Percentiles rank a stretch among this genome's conserved stretches.
These are phyloP conservation scores for Fusarium sp. DNA, from an alignment of 2,329 filamentous ascomycete species.

Conservation along the genomic window DNA sequence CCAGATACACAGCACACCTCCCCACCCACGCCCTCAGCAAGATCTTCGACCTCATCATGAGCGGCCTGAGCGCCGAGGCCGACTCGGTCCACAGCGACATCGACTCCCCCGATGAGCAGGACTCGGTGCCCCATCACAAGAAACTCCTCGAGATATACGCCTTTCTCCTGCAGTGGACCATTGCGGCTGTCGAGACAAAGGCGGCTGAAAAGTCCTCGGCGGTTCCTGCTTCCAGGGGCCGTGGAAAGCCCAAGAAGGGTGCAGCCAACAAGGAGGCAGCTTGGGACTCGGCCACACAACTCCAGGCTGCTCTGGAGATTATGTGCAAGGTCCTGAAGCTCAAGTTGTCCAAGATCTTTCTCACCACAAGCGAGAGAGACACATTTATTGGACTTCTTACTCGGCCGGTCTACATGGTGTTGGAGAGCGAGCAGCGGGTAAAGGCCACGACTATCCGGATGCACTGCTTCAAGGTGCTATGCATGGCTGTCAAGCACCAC, in stretches of 20 bases:
- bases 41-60: slow-evolving; percentile 90
- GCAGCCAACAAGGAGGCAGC: slow-evolving; percentile 82
- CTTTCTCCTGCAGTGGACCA: slow-evolving; percentile 94
- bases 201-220: slow-evolving; percentile 86
- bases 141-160: slow-evolving; percentile 92
- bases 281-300: slow-evolving; percentile 91
- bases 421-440: slow-evolving; percentile 93
- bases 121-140: slow-evolving; percentile 87
- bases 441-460: slow-evolving; percentile 92
- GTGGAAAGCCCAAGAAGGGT: slow-evolving; percentile 83
- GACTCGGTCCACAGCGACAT: slow-evolving; percentile 88
- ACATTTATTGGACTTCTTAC: slow-evolving; percentile 95
- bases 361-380: slow-evolving; percentile 96
- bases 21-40: slow-evolving; percentile 89
- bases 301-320: slow-evolving; percentile 88
- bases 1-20: slow-evolving; percentile 84
- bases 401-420: slow-evolving; percentile 89
- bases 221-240: slow-evolving; percentile 75
- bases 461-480: slow-evolving; percentile 97
- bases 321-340: slow-evolving; percentile 97
- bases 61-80: slow-evolving; percentile 85
- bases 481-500: slow-evolving; percentile 96
- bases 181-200: slow-evolving; percentile 93
- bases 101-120: slow-evolving; percentile 88
- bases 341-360: slow-evolving; percentile 91